These are phyloP conservation scores for Chlorella vulgaris DNA, from an alignment of 139 green algal species.

Conservation along the genomic window DNA sequence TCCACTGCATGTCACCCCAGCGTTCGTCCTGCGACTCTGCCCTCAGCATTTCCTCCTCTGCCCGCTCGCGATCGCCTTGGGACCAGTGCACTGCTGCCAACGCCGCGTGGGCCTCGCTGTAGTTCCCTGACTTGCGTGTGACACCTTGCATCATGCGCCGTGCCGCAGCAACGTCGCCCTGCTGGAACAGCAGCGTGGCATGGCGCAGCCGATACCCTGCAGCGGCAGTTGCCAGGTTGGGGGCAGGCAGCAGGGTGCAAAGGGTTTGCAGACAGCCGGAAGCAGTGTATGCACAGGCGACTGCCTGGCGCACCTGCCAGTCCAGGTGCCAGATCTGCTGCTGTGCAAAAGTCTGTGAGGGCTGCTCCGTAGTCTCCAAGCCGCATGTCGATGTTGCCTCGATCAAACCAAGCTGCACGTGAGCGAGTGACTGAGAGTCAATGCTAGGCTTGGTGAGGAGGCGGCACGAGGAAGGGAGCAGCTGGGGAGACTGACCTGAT, in stretches of 20 bases:
- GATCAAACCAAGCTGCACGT: slow-evolving; percentile 44
- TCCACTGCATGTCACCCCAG: slow-evolving; percentile 12
- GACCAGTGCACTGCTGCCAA: slow-evolving; percentile 39
- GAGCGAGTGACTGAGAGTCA: slow-evolving; percentile 40
- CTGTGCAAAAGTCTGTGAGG: slow-evolving; percentile 11
- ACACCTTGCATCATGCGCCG: slow-evolving; percentile 21
- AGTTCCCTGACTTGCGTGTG: slow-evolving; percentile 33
- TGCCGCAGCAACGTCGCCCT: slow-evolving; percentile 13
- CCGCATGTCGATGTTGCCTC: slow-evolving; percentile 41
- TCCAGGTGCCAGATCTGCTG: slow-evolving; percentile 44
- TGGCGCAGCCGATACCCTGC: slow-evolving; percentile 40
- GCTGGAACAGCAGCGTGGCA: slow-evolving; percentile 42
- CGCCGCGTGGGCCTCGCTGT: slow-evolving; percentile 39
- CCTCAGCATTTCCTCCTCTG: slow-evolving; percentile 22
- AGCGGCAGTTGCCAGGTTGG: not conserved
- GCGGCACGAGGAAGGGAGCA: not conserved
- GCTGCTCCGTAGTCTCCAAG: slow-evolving; percentile 30
- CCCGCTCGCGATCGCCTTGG: not conserved
- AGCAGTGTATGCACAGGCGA: not conserved
- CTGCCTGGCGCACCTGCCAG: slow-evolving; percentile 6
- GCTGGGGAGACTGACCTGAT: too few species aligned
- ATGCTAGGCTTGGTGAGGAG: not conserved
- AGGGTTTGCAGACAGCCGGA: not conserved
- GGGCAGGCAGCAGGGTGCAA: not conserved
- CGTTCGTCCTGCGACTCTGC: not conserved